A percentile compares a stretch with the other conserved stretches of the same genome.
phyloP scores from a whole-genome alignment of 495 filamentous ascomycete species.

The Umbilicaria muhlenbergii region DNA sequence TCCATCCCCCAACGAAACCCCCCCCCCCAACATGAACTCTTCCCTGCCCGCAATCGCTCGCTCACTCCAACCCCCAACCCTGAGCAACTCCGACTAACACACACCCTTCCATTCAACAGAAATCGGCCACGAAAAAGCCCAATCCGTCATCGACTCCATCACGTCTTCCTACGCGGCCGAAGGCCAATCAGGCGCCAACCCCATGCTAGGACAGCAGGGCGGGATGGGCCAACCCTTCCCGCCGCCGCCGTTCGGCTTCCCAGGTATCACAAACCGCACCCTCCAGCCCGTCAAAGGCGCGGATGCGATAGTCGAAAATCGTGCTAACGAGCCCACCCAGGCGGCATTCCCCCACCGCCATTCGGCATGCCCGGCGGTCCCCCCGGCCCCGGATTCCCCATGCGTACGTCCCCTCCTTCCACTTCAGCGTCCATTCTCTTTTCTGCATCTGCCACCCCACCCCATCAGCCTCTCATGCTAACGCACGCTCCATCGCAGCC shows the following conservation, averaged over 20 bases:
- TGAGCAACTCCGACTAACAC: neutral
- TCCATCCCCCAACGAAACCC: conserved; percentile 5
- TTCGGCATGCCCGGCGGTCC: conserved; percentile 35
- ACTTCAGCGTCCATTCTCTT: conserved; percentile 19
- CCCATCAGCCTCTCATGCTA: neutral
- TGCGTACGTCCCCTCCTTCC: conserved; percentile 26
- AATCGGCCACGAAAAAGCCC: conserved; percentile 96
- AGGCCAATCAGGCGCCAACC: conserved; percentile 72
- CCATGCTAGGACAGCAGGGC: conserved; percentile 49
- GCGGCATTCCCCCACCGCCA: conserved; percentile 38
- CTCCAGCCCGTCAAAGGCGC: conserved; percentile 4
- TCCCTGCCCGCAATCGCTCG: neutral
- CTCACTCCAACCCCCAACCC: neutral
- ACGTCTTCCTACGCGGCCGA: conserved; percentile 88
- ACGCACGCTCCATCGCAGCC: conserved; percentile 10
- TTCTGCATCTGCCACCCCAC: conserved; percentile 11
- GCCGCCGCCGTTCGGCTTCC: conserved; percentile 37
- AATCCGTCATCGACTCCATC: conserved; percentile 95
- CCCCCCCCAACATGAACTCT: neutral
- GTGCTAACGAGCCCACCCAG: conserved; percentile 11
- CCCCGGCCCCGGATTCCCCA: conserved; percentile 26
- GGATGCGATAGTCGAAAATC: conserved; percentile 15
- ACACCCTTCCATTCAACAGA: conserved; percentile 31
- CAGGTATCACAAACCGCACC: conserved; percentile 24
- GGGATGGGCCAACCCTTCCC: conserved; percentile 16